Evolutionary conservation across 2,329 filamentous ascomycete genomes (phyloP).

Genomic region (Ceratocystis albifundus): DNA sequence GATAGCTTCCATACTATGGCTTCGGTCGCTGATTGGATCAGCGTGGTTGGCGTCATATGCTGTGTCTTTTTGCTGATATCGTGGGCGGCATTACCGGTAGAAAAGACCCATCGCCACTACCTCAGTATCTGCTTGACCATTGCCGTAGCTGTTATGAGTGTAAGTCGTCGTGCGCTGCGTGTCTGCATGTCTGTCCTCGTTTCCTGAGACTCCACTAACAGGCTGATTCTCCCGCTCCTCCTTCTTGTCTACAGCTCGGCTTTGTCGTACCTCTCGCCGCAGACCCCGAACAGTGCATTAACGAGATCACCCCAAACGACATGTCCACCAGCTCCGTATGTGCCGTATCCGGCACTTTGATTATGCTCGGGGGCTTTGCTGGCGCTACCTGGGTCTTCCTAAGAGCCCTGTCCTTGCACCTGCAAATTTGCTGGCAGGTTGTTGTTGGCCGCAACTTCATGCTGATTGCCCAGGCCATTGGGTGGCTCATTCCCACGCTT

Average conservation of each 20-base stretch:
- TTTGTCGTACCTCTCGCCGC: conserved; percentile 80
- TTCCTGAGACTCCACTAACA: conserved; percentile 18
- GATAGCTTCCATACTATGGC: conserved; percentile 50
- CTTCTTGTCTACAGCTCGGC: conserved; percentile 48
- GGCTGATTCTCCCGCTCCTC: neutral
- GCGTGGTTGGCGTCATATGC: conserved; percentile 59
- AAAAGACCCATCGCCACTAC: conserved; percentile 87
- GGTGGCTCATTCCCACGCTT: conserved; percentile 72
- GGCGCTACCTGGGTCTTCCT: conserved; percentile 86
- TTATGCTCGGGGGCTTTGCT: conserved; percentile 75
- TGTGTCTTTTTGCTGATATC: conserved; percentile 67
- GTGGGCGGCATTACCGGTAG: conserved; percentile 67
- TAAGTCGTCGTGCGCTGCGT: conserved; percentile 37
- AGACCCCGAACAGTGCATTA: conserved; percentile 69
- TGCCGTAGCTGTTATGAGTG: conserved; percentile 66
- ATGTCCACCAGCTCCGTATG: conserved; percentile 76
- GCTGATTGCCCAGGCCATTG: conserved; percentile 65
- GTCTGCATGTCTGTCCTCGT: neutral
- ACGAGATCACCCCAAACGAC: conserved; percentile 84
- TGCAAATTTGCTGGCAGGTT: conserved; percentile 97
- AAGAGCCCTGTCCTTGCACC: conserved; percentile 78
- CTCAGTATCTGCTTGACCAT: conserved; percentile 76
- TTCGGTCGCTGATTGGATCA: conserved; percentile 67
- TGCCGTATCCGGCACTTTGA: conserved; percentile 74
- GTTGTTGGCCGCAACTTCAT: conserved; percentile 83